Evolutionary conservation across 768 basidiomycete genomes (phyloP).

Genomic region (Phlegmacium glaucopus): DNA sequence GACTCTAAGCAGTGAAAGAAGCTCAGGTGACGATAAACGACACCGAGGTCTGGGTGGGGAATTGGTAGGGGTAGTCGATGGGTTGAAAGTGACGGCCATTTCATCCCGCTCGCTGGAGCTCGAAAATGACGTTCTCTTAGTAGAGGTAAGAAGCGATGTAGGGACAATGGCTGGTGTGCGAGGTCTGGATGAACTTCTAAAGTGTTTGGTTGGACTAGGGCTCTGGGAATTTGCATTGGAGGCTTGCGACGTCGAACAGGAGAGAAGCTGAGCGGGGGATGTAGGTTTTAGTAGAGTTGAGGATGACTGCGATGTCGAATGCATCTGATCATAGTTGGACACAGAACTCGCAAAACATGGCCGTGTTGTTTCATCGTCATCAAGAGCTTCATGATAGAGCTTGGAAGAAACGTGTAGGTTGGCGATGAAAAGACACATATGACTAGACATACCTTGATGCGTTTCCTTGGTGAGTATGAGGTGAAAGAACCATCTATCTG

Average conservation of each 20-base stretch:
- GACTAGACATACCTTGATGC: constrained; percentile 27
- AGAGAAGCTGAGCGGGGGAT: constrained; percentile 3
- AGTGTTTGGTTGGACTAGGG: not conserved
- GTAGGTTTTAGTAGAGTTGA: constrained; percentile 4
- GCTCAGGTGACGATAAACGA: not conserved
- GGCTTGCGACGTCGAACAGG: constrained; percentile 7
- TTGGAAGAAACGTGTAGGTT: not conserved
- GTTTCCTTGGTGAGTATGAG: constrained; percentile 31
- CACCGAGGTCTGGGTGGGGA: no score
- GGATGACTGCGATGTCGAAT: constrained; percentile 11
- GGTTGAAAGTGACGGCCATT: no score
- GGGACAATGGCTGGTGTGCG: no score
- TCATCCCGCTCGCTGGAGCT: no score
- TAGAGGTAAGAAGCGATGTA: constrained; percentile 11
- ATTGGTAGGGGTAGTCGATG: no score
- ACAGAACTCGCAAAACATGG: constrained; percentile 9
- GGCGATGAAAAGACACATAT: not conserved
- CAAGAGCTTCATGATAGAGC: constrained; percentile 6
- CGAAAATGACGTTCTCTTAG: no score
- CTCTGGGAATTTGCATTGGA: constrained; percentile 1
- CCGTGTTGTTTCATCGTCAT: not conserved
- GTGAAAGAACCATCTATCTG: not conserved
- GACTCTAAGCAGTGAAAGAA: no score
- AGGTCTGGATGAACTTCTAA: not conserved
- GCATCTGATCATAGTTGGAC: constrained; percentile 5